phyloP scores from a whole-genome alignment of 2,329 filamentous ascomycete genomes.

The Xylariales sp. region DNA sequence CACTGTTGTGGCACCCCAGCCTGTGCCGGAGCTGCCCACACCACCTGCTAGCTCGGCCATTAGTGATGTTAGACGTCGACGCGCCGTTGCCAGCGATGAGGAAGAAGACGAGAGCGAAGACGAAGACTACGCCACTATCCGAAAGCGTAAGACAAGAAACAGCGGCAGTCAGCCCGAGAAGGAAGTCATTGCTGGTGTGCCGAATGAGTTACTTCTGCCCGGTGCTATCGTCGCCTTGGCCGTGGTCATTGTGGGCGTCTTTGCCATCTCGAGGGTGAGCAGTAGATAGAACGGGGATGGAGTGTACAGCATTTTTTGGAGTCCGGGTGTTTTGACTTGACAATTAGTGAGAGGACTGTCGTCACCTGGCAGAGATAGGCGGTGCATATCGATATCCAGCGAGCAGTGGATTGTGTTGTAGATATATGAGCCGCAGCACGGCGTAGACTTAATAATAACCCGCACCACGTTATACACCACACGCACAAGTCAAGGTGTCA shows the following conservation, averaged over 20 bases:
- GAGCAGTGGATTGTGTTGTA: too few species aligned
- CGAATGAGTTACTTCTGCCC: slow-evolving; percentile 88
- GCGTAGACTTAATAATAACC: too few species aligned
- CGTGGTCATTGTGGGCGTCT: slow-evolving; percentile 89
- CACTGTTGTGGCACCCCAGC: slow-evolving; percentile 49
- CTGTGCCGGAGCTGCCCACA: slow-evolving; percentile 38
- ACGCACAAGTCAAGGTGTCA: too few species aligned
- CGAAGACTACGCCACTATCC: slow-evolving; percentile 47
- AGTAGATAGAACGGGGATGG: slow-evolving; percentile 39
- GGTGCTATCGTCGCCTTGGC: slow-evolving; percentile 94
- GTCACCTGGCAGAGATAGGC: too few species aligned
- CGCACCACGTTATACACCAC: too few species aligned
- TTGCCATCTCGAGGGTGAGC: slow-evolving; percentile 71
- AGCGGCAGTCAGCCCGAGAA: slow-evolving; percentile 45
- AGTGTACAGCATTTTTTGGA: background rate
- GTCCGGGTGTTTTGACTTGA: too few species aligned
- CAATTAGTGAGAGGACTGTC: too few species aligned
- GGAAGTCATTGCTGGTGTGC: slow-evolving; percentile 83
- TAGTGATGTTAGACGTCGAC: slow-evolving; percentile 45
- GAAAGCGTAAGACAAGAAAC: slow-evolving; percentile 41
- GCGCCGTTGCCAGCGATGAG: slow-evolving; percentile 34
- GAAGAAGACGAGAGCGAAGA: slow-evolving; percentile 56
- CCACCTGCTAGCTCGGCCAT: slow-evolving; percentile 43
- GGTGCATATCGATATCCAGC: too few species aligned
- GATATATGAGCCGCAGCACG: too few species aligned